Conservation (phyloP, 2,329 filamentous ascomycete genomes). For the Colletotrichum destructivum region DNA sequence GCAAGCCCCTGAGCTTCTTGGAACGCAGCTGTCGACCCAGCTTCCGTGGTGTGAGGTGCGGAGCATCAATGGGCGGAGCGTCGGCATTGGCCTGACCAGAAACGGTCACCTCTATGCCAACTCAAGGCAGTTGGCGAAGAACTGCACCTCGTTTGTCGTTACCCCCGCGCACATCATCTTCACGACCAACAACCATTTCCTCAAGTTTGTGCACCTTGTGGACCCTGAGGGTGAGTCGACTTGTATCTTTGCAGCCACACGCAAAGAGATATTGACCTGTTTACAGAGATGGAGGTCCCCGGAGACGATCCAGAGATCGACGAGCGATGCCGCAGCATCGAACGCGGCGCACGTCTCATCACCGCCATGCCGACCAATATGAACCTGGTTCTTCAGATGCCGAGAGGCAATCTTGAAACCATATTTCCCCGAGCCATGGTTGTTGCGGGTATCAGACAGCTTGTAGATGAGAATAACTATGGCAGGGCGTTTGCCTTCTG, state of each 20-base stretch:
- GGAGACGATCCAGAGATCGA: constrained; percentile 91
- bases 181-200: constrained; percentile 91
- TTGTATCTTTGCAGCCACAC: too few species aligned
- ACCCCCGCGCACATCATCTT: constrained; percentile 89
- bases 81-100: constrained; percentile 77
- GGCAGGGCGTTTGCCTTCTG: constrained; percentile 88
- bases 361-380: constrained; percentile 92
- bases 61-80: constrained; percentile 37
- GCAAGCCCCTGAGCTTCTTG: constrained; percentile 25
- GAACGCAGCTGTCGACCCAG: constrained; percentile 49
- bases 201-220: constrained; percentile 93
- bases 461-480: constrained; percentile 87
- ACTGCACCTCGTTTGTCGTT: constrained; percentile 91
- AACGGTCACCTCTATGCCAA: constrained; percentile 87
- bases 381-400: constrained; percentile 92
- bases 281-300: constrained; percentile 82
- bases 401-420: constrained; percentile 94
- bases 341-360: constrained; percentile 88
- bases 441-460: constrained; percentile 86
- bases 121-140: constrained; percentile 80
- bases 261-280: constrained; percentile 44
- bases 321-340: constrained; percentile 91
- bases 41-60: constrained; percentile 66
- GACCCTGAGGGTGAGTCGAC: constrained; percentile 71
- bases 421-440: constrained; percentile 95